Percentiles rank a stretch among this genome's conserved stretches.
phyloP scores from a whole-genome alignment of 2,329 filamentous ascomycete species.

The Claviceps arundinis region DNA sequence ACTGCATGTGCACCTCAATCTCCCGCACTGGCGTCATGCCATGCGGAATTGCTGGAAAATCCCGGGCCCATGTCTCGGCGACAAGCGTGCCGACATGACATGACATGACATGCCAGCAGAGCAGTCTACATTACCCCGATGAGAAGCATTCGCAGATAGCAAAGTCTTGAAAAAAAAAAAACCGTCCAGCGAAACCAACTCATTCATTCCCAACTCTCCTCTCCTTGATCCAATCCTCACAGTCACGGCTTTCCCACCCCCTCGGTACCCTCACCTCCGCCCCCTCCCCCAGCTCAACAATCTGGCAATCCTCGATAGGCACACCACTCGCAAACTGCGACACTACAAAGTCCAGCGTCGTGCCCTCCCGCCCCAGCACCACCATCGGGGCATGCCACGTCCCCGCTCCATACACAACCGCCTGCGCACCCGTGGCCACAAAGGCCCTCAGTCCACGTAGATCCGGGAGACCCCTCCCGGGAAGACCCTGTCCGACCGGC shows the following conservation, averaged over 20 bases:
- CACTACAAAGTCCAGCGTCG: conserved; percentile 72
- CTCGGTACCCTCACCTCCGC: conserved; percentile 22
- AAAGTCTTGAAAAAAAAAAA: too few relatives aligned
- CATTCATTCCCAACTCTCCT: too few relatives aligned
- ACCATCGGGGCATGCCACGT: conserved; percentile 98
- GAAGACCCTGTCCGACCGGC: conserved; percentile 26
- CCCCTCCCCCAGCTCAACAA: conserved; percentile 38
- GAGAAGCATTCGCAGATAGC: too few relatives aligned
- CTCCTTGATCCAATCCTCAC: too few relatives aligned
- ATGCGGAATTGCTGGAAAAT: too few relatives aligned
- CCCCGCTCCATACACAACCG: conserved; percentile 80
- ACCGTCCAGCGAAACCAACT: too few relatives aligned
- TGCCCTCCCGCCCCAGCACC: conserved; percentile 48
- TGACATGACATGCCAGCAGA: too few relatives aligned
- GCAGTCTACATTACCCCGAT: too few relatives aligned
- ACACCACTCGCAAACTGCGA: conserved; percentile 82
- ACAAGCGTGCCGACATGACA: too few relatives aligned
- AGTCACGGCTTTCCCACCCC: conserved; percentile 7
- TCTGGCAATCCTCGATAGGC: conserved; percentile 74
- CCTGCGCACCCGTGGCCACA: conserved; percentile 62
- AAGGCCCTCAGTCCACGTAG: conserved; percentile 60
- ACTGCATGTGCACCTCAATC: too few relatives aligned
- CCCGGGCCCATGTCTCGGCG: too few relatives aligned
- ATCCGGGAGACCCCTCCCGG: conserved; percentile 58
- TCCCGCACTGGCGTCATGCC: too few relatives aligned